Base-by-base conservation (phyloP, 1,139 yeast genomes). In the Nakaseomyces bracarensis region DNA sequence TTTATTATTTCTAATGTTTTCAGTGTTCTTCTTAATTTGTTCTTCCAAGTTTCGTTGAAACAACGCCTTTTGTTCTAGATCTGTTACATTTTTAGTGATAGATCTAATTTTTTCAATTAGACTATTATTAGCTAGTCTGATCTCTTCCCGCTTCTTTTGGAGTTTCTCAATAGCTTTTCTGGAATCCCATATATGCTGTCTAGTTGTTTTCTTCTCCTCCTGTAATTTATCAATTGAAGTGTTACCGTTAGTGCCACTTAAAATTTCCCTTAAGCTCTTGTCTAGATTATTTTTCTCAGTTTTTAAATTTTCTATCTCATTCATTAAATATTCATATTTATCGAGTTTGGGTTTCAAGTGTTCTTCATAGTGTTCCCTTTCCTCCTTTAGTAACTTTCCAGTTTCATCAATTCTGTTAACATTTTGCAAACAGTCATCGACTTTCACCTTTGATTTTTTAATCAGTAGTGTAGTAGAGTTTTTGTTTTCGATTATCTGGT, bases 231-330 rank as follows among this genome's bases (percentile, higher is more conserved):
- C 67, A 13, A 74, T 77, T 6, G 65, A 67, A 25, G 74, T 55
- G 4, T 30, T 13, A 2, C 64, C 67, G 8, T 65, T 64, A 2
- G 81, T 60, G 3, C 62, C 64, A 19, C 60, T 62, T 45, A 94
- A 68, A 4, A 71, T 49, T 1, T 51, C 54, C 51, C 75, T 77
- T 30, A 77, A 62, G 36, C 68, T 65, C 4, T 62, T 60, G 31
- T 64, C 70, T 36, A 70, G 69, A 6, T 60, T 62, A 38, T 63
- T 68, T 46, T 79, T 78, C 9, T 61, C 54, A 8, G 57, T 60
- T 53, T 81, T 84, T 16, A 83, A 58, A 38, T 79, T 83, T 8
- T 69, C 69, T 1, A 64, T 15, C 11, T 55, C 57, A 7, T 55
- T 52, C 7, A 39, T 41, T 8, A 47, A 15, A 14, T 51, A 43